phyloP scores from a whole-genome alignment of 2,329 filamentous ascomycete genomes.

The Chrysoporthe cubensis region DNA sequence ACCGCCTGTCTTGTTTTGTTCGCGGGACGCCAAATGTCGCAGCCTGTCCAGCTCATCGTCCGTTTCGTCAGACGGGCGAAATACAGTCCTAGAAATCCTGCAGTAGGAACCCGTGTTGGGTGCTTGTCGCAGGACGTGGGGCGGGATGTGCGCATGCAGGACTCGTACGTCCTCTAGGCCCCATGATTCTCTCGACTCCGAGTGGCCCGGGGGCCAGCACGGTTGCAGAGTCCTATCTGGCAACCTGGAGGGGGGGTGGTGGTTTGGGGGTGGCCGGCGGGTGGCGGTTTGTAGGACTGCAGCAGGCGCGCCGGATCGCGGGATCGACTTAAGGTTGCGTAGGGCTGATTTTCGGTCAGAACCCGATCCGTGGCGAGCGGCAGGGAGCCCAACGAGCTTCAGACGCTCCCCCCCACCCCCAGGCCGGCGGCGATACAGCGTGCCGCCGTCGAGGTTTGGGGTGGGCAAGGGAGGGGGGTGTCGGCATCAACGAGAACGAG shows the following conservation, averaged over 20 bases:
- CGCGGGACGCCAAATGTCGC: background rate
- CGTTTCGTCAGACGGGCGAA: background rate
- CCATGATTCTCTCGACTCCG: conserved; percentile 22
- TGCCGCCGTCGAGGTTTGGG: no score
- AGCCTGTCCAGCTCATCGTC: background rate
- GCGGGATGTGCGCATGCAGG: conserved; percentile 12
- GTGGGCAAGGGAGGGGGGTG: no score
- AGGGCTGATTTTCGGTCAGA: conserved; percentile 22
- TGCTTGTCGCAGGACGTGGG: background rate
- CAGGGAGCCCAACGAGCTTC: no score
- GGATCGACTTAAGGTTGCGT: conserved; percentile 15
- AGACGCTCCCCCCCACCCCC: background rate
- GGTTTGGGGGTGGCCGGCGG: background rate
- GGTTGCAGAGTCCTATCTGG: conserved; percentile 4
- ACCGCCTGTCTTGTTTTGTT: no score
- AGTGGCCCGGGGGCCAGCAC: conserved; percentile 20
- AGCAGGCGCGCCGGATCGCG: background rate
- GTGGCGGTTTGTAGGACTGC: background rate
- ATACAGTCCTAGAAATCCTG: background rate
- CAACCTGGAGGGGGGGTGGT: background rate
- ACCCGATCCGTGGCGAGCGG: no score
- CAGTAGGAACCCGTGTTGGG: background rate
- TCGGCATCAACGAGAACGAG: no score
- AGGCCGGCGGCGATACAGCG: background rate
- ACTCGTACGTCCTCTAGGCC: conserved; percentile 25